A percentile compares a stretch with the other conserved stretches of the same genome.
These are phyloP conservation scores for Phytophthora aleatoria DNA, from an alignment of 352 stramenopile genomes.

Conservation along the genomic window DNA sequence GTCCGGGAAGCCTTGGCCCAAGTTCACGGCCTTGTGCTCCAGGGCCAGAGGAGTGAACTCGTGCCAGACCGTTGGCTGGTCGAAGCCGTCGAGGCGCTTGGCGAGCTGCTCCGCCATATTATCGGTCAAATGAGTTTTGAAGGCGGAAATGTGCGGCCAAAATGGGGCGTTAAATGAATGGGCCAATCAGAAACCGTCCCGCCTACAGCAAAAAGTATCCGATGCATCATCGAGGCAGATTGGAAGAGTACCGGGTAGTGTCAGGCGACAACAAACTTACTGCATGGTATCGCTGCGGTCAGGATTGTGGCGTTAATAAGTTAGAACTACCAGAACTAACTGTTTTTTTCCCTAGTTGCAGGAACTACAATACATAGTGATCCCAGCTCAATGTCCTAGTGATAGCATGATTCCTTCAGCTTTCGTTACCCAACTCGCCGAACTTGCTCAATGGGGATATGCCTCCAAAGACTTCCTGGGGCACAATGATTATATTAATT, in stretches of 20 bases:
- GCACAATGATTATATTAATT: too few species aligned
- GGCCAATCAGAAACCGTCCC: conserved; percentile 18
- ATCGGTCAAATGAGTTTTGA: conserved; percentile 18
- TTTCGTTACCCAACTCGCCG: too few species aligned
- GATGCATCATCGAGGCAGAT: conserved; percentile 13
- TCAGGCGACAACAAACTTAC: neutral
- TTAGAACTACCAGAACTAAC: too few species aligned
- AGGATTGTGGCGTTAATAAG: neutral
- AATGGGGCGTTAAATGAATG: conserved; percentile 10
- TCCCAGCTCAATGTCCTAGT: too few species aligned
- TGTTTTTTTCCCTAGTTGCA: too few species aligned
- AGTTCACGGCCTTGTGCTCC: conserved; percentile 91
- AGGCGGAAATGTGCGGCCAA: conserved; percentile 5
- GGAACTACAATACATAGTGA: too few species aligned
- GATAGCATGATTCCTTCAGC: too few species aligned
- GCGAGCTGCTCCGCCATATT: conserved; percentile 68
- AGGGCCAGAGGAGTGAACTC: conserved; percentile 90
- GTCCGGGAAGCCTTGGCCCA: conserved; percentile 94
- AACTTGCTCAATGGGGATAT: too few species aligned
- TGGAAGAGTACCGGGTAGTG: conserved; percentile 10
- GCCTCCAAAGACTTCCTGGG: too few species aligned
- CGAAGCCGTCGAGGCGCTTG: conserved; percentile 68
- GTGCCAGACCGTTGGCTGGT: conserved; percentile 84
- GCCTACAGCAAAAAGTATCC: conserved; percentile 10
- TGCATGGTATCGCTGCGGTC: neutral